A percentile compares a stretch with the other conserved stretches of the same genome.
phyloP scores from a whole-genome alignment of 2,329 filamentous ascomycete genomes.

The Epichloe bromicola region DNA sequence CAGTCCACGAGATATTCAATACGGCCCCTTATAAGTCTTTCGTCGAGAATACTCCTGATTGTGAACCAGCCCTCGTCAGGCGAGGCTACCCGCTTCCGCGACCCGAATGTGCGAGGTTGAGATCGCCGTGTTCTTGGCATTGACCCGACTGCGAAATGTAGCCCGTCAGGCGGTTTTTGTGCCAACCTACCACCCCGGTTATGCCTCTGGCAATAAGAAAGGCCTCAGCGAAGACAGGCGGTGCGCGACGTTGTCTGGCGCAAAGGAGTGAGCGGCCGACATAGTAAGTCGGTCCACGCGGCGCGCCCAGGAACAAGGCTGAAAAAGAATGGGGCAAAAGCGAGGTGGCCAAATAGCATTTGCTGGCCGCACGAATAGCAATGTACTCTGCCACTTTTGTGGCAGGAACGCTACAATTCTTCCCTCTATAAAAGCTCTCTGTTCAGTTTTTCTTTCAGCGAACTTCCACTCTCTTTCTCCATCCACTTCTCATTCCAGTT shows the following conservation, averaged over 20 bases:
- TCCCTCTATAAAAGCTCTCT: too few relatives aligned
- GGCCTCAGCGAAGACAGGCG: slow-evolving; percentile 4
- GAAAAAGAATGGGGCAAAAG: too few relatives aligned
- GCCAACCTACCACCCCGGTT: background rate
- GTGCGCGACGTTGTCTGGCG: slow-evolving; percentile 13
- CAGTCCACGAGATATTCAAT: slow-evolving; percentile 26
- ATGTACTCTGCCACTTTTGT: slow-evolving; percentile 3
- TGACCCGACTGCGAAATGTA: slow-evolving; percentile 12
- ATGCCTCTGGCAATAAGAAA: background rate
- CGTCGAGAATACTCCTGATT: slow-evolving; percentile 23
- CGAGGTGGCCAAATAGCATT: too few relatives aligned
- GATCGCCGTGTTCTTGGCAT: slow-evolving; percentile 20
- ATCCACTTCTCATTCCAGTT: too few relatives aligned
- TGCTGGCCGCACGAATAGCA: too few relatives aligned
- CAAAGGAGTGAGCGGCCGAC: slow-evolving; percentile 17
- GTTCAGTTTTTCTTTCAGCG: too few relatives aligned
- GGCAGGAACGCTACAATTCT: too few relatives aligned
- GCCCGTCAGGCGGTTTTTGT: background rate
- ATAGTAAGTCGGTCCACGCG: slow-evolving; percentile 19
- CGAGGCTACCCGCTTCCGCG: slow-evolving; percentile 8
- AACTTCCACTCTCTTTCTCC: too few relatives aligned
- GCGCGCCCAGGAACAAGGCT: slow-evolving; percentile 10
- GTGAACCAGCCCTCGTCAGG: slow-evolving; percentile 19
- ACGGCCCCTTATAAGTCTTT: slow-evolving; percentile 14
- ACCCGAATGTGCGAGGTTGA: slow-evolving; percentile 10